A percentile compares a stretch with the other conserved stretches of the same genome.
Conservation (phyloP, 129 eudicot species). For the Saussurea involucrata region DNA sequence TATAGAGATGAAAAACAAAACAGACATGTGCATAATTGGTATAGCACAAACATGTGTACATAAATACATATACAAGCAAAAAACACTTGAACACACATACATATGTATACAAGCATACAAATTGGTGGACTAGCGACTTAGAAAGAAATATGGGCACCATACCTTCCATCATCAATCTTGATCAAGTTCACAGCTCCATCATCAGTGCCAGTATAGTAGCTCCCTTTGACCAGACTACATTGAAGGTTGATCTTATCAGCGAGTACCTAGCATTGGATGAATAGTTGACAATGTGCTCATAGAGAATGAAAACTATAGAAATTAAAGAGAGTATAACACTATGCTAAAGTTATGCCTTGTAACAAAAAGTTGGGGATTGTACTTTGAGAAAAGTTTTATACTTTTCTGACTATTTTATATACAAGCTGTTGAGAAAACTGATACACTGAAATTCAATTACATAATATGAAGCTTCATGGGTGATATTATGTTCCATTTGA, state of each 20-base stretch:
- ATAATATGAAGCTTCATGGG: not conserved
- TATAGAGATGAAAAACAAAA: slow-evolving; percentile 7
- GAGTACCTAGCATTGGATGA: slow-evolving; percentile 54
- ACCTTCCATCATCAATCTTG: slow-evolving; percentile 81
- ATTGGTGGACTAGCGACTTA: not conserved
- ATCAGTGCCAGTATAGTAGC: slow-evolving; percentile 92
- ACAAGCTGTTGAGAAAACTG: not conserved
- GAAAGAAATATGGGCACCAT: slow-evolving; percentile 20
- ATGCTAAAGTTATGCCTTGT: not conserved
- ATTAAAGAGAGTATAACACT: not conserved
- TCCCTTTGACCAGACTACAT: slow-evolving; percentile 92
- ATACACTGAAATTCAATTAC: not conserved
- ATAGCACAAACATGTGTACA: not conserved
- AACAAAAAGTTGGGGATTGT: not conserved
- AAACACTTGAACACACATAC: slow-evolving; percentile 1
- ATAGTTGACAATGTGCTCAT: slow-evolving; percentile 9
- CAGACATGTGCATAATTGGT: not conserved
- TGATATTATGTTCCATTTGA: not conserved
- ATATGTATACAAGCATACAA: not conserved
- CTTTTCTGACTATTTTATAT: not conserved
- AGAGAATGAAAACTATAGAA: not conserved
- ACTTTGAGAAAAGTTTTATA: not conserved
- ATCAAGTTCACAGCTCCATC: slow-evolving; percentile 94
- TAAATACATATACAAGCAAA: not conserved
- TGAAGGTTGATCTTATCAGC: slow-evolving; percentile 91